Conservation (phyloP, 768 basidiomycete species). For the Phylloporus sp. region DNA sequence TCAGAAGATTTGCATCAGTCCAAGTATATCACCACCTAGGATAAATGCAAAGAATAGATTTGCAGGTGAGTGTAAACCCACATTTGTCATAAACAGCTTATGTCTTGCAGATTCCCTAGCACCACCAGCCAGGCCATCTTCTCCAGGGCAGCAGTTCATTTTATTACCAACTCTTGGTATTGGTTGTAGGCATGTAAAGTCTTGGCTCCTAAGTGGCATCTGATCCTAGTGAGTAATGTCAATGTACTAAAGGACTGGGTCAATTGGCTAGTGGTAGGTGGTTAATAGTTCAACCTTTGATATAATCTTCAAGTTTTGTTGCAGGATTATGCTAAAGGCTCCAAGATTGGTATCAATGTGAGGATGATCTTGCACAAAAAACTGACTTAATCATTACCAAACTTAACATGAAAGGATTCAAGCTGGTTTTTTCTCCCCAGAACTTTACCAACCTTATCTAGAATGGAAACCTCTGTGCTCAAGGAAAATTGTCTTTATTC, state of each 20-base stretch:
- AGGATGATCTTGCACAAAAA: slow-evolving; percentile 77
- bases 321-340: slow-evolving; percentile 38
- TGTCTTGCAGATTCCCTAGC: slow-evolving; percentile 52
- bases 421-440: slow-evolving; percentile 75
- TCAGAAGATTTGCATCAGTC: slow-evolving; percentile 81
- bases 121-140: slow-evolving; percentile 71
- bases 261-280: slow-evolving; percentile 66
- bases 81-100: slow-evolving; percentile 15
- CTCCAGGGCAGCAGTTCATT: slow-evolving; percentile 61
- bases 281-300: neutral
- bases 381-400: slow-evolving; percentile 56
- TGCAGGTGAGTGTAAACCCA: slow-evolving; percentile 55
- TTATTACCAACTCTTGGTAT: slow-evolving; percentile 78
- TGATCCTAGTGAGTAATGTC: slow-evolving; percentile 53
- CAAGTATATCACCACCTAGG: slow-evolving; percentile 73
- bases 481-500: slow-evolving; percentile 62
- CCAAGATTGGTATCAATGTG: slow-evolving; percentile 78
- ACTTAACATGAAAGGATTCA: slow-evolving; percentile 51
- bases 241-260: slow-evolving; percentile 69
- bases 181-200: slow-evolving; percentile 77
- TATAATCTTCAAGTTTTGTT: slow-evolving; percentile 4
- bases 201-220: slow-evolving; percentile 68
- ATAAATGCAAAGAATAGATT: slow-evolving; percentile 76
- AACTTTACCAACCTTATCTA: slow-evolving; percentile 83
- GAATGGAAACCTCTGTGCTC: slow-evolving; percentile 71